Base-by-base conservation (phyloP, 352 stramenopile genomes). In the Globisporangium camurandrum region DNA sequence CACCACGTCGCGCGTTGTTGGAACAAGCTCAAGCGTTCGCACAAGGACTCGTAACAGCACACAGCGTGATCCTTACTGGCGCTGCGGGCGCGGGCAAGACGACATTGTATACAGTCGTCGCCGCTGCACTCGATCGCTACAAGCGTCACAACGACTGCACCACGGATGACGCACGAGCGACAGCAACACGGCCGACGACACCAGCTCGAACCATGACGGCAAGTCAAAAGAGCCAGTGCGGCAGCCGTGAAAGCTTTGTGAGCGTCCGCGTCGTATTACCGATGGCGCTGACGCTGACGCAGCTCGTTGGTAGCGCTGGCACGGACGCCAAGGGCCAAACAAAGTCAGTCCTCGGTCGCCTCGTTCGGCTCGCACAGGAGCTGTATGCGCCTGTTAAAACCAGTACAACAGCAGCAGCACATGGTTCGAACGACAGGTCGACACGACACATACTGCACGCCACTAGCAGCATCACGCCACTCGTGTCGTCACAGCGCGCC, bases 221-320 rank as follows among this genome's bases (percentile, higher is more conserved):
- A 5, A 12, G 8, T 5, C 14, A 41, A 20, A 10, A 41, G 36
- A n/a, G 6, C n/a, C 4, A 22, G 17, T 24, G 36, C 5, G n/a
- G n/a, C n/a, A n/a, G n/a, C n/a, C n/a, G n/a, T n/a, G 42, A 57
- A 14, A 22, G 19, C 17, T 46, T 41, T 34, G 54, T 61, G 23
- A 26, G 33, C 1, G 4, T 52, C n/a, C 52, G 37, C 7, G 56
- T 77, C 8, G 67, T 80, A 9, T 31, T 78, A 0, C 67, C 69
- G 3, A 66, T 66, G 45, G 54, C 66, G 0, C 41, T 83, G 9
- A 72, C 64, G n/a, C 45, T 69, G 5, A 61, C 62, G 4, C 73
- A 81, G 46, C 55, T 85, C 0, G 83, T 81, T 36, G 73, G 73
- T 22, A 65, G 67, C 2, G 61, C 62, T 0, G 62, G 54, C 0